Evolutionary conservation across 208 protist genomes (phyloP), one percentile per base, ranked within the genome.

Genomic region (Leishmania gerbilli): DNA sequence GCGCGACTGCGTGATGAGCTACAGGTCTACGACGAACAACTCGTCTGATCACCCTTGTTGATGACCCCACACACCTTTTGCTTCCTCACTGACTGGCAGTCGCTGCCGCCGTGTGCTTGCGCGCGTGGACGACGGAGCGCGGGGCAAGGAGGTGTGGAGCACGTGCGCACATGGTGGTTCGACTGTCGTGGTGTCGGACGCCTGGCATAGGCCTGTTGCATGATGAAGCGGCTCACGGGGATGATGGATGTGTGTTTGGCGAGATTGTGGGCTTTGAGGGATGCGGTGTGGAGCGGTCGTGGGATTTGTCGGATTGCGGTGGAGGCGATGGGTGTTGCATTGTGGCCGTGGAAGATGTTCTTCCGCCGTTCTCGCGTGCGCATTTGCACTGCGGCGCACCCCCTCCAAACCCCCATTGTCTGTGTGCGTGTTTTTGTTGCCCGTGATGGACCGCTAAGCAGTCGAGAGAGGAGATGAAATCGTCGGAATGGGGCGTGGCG

Each of bases 1-100:
- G 45, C 0, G 79, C 55, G 79, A 77, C 79, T 82, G 79, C 79
- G 40, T 83, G 80, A 83, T 83, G 80, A 83, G 51, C 58, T 71
- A 79, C 51, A 79, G 80, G 80, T 83, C 27, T 83, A 79, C 80
- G 80, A 83, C 80, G 64, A 79, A 83, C 80, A 83, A 83, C 80
- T 83, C 80, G 80, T 76, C 80, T 83, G 80, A 83, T 17, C 49
- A 37, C 37, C 75, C 53, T 51, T 69, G 56, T 55, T 83, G 80
- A 83, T 69, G 80, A 84, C 31, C 45, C 15, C 53, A 79, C 42
- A 84, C 68, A 64, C 69, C 80, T 84, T 84, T 84, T 84, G 80
- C 80, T 84, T 84, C 80, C 80, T 84, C 80, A 84, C 80, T 84
- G 80, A 84, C 67, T n/a, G 56, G 55, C 80, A 45, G 80, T 62